Conservation (phyloP, 1,284 basidiomycete species). For the Melampsora larici-populina region DNA sequence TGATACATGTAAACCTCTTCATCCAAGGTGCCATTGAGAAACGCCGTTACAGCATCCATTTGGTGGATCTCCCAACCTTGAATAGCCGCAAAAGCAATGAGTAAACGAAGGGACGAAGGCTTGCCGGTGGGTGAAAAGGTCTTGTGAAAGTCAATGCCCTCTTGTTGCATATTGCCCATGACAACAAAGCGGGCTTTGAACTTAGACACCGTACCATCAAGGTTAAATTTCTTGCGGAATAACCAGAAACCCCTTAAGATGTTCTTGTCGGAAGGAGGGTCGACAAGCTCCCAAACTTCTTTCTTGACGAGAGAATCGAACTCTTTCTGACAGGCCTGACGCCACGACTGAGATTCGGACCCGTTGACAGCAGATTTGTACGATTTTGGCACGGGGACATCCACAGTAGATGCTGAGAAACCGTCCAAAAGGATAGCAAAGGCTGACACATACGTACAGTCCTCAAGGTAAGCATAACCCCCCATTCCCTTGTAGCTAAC, state of each 20-base stretch:
- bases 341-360: neutral
- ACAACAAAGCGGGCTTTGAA: slow-evolving; percentile 15
- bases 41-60: slow-evolving; percentile 16
- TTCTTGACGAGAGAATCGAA: too few relatives aligned
- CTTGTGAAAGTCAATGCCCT: neutral
- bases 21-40: slow-evolving; percentile 6
- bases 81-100: neutral
- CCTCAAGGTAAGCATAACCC: too few relatives aligned
- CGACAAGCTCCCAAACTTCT: slow-evolving; percentile 17
- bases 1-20: too few relatives aligned
- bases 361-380: neutral
- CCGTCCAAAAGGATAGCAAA: too few relatives aligned
- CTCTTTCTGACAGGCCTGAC: neutral
- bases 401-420: too few relatives aligned
- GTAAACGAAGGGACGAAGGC: neutral
- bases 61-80: slow-evolving; percentile 25
- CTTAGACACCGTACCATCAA: neutral
- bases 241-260: slow-evolving; percentile 6
- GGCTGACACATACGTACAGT: too few relatives aligned
- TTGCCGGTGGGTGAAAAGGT: slow-evolving; percentile 11
- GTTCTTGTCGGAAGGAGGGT: neutral
- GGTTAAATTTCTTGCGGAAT: neutral
- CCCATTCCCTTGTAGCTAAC: too few relatives aligned
- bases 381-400: neutral
- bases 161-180: too few relatives aligned